These are phyloP conservation scores for Barnettozyma botsteinii DNA, from an alignment of 805 yeast species.

Conservation along the genomic window DNA sequence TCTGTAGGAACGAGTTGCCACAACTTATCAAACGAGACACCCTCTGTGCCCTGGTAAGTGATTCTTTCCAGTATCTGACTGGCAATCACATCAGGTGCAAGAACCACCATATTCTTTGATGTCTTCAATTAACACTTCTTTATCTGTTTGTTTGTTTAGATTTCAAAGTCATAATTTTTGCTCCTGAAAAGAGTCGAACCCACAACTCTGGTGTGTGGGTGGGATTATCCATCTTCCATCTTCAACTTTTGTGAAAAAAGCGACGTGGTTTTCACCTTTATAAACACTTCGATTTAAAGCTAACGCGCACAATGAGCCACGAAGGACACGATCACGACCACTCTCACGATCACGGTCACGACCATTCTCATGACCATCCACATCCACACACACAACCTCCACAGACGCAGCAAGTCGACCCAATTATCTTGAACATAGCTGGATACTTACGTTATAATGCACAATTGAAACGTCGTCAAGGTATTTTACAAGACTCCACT, in stretches of 20 bases:
- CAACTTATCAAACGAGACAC: conserved; percentile 26
- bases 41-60: conserved; percentile 30
- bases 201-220: background rate
- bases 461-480: conserved; percentile 74
- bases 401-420: conserved; percentile 28
- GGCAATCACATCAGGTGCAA: conserved; percentile 31
- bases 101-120: background rate
- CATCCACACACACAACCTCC: background rate
- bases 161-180: background rate
- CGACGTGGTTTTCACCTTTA: conserved; percentile 1
- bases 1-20: conserved; percentile 28
- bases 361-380: conserved; percentile 1
- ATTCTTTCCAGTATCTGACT: conserved; percentile 29
- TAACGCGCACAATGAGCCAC: conserved; percentile 9
- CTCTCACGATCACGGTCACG: conserved; percentile 1
- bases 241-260: background rate
- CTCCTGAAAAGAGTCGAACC: conserved; percentile 7
- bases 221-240: background rate
- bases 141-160: conserved; percentile 1
- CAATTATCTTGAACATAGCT: conserved; percentile 65
- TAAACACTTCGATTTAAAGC: no score
- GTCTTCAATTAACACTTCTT: background rate
- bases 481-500: conserved; percentile 63
- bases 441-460: conserved; percentile 59
- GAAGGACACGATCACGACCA: conserved; percentile 4